Percentiles rank a stretch among this genome's conserved stretches.
phyloP scores from a whole-genome alignment of 441 rosid species.

The Arabidopsis hybrid region DNA sequence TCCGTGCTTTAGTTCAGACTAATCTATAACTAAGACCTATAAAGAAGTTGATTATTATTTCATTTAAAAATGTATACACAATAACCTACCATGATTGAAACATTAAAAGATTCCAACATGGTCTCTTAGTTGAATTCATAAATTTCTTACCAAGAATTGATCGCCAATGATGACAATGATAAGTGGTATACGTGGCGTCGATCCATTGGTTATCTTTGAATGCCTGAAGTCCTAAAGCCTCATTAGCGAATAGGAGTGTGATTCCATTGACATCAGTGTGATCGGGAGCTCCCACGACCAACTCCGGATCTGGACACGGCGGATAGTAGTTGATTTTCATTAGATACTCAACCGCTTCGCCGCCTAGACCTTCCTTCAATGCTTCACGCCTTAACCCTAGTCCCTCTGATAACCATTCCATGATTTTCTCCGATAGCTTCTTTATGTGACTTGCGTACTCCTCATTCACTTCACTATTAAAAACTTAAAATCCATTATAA shows the following conservation, averaged over 20 bases:
- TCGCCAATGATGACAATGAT: slow-evolving; percentile 72
- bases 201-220: slow-evolving; percentile 63
- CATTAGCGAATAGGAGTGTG: slow-evolving; percentile 72
- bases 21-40: not conserved
- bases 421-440: slow-evolving; percentile 56
- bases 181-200: slow-evolving; percentile 56
- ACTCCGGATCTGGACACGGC: slow-evolving; percentile 68
- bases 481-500: not conserved
- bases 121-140: not conserved
- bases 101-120: not conserved
- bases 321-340: slow-evolving; percentile 78
- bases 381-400: slow-evolving; percentile 56
- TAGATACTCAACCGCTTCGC: slow-evolving; percentile 59
- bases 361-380: slow-evolving; percentile 60
- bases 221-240: slow-evolving; percentile 69
- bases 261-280: slow-evolving; percentile 68
- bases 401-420: slow-evolving; percentile 56
- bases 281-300: slow-evolving; percentile 60
- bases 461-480: slow-evolving; percentile 68
- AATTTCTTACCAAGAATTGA: slow-evolving; percentile 56
- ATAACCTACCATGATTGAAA: not conserved
- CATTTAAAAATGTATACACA: no score
- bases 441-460: slow-evolving; percentile 59
- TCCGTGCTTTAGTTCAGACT: no score
- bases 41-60: no score